Evolutionary conservation across 2,329 filamentous ascomycete genomes (phyloP), one percentile per base, ranked within the genome.

Genomic region (Hypoxylon sp.): DNA sequence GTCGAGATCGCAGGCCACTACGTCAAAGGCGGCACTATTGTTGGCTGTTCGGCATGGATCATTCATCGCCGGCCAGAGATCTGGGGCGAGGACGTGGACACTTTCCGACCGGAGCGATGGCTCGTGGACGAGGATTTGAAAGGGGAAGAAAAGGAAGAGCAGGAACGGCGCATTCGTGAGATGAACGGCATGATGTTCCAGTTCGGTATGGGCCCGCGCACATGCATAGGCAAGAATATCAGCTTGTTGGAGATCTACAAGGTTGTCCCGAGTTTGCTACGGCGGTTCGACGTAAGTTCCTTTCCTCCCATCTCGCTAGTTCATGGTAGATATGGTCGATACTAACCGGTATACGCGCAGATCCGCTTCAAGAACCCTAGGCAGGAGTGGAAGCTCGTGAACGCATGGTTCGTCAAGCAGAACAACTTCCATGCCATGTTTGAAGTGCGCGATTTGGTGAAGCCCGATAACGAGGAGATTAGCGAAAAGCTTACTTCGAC

Each of bases 11-110:
- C 86, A 0, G 91, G 90, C 1, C 78, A 84, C 14, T 86, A 85
- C 62, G 83, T 95, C 30, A 86, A 86, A 3, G 91, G 89, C 1
- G 92, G 91, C 6, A 93, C 91, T 0, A 90, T 92, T 65, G 91
- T 94, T 0, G 92, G 92, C 6, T 92, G 89, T 76, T 93, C 89
- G 58, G 88, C 92, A 0, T 94, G 91, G 91, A 88, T 94, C 14
- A 83, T 95, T 35, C 92, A 95, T 74, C 86, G 90, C 2, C 85
- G 89, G 2, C 83, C 85, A 4, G 88, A 90, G 61, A 83, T 94
- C 31, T 95, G 92, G 73, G 92, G 92, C 1, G 77, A 83, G 0
- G 89, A 94, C 68, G 88, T 88, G 0, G 89, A 93, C 49, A 79
- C 77, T 0, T 95, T 87, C 77, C 81, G 89, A 11, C 92, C 92